A percentile compares a stretch with the other conserved stretches of the same genome.
phyloP scores from a whole-genome alignment of 108 stramenopile genomes.

The Cylindrotheca closterium region DNA sequence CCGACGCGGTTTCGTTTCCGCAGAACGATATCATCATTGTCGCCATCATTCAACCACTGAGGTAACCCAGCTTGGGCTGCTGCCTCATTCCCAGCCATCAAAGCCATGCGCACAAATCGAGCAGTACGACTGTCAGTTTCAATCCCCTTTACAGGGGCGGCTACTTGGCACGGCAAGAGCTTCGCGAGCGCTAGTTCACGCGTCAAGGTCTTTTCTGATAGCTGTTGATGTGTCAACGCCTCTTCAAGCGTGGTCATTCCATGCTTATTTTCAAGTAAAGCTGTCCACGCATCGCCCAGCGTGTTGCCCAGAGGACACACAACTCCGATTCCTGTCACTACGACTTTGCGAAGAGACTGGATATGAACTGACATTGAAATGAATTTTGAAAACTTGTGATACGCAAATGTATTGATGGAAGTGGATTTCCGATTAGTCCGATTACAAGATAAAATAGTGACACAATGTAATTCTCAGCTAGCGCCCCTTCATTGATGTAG shows the following conservation, averaged over 20 bases:
- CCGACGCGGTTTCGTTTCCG: constrained; percentile 49
- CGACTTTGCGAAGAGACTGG: constrained; percentile 71
- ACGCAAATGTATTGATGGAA: background rate
- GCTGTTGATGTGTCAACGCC: constrained; percentile 46
- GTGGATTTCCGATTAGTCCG: background rate
- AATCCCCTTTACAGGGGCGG: constrained; percentile 60
- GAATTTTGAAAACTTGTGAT: background rate
- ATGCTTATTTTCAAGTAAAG: constrained; percentile 35
- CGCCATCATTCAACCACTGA: constrained; percentile 28
- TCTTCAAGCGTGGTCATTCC: constrained; percentile 60
- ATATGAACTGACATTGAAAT: background rate
- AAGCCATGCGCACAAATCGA: constrained; percentile 76
- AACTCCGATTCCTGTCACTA: constrained; percentile 92
- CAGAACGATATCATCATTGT: constrained; percentile 1
- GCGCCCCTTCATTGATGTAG: constrained; percentile 35
- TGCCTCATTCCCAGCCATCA: constrained; percentile 76
- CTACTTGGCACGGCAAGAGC: constrained; percentile 75
- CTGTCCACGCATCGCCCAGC: constrained; percentile 65
- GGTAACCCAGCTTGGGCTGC: constrained; percentile 42
- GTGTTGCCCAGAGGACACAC: constrained; percentile 88
- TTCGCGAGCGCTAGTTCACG: constrained; percentile 50
- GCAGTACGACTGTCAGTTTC: constrained; percentile 51
- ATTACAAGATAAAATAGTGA: no score
- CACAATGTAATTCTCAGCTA: background rate
- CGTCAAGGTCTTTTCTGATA: constrained; percentile 36